Base-by-base conservation (phyloP, 1,139 yeast genomes). In the Candida albicans region DNA sequence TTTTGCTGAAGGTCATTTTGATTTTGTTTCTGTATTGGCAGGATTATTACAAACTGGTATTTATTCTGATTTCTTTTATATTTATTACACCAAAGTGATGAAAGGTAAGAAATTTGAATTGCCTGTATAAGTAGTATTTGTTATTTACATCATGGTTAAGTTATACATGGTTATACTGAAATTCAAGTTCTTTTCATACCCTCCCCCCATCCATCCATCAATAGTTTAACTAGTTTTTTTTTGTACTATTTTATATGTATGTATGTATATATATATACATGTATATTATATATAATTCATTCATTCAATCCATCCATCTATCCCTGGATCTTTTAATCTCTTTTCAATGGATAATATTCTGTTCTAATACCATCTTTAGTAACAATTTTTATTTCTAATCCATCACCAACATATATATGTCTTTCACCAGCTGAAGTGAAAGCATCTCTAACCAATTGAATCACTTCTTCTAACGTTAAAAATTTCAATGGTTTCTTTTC, bases 401-500 rank as follows among this genome's bases (percentile, higher is more conserved):
- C 95, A 70, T 93, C 99, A 71, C 99, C 99, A 42, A 93, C 98
- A 57, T 91, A 95, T 56, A 93, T 93, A 65, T 95, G 98, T 75
- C 99, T 87, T 70, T 93, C 99, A 24, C 98, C 91, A 28, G 97
- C 99, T 6, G 96, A 88, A 12, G 90, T 77, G 62, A 93, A 93
- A 7, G 99, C 96, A 68, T 93, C 99, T 62, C 83, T 84, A 33
- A 93, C 97, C 52, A 93, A 73, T 55, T 83, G 79, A 57, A 93
- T 70, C 22, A 90, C 97, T 67, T 91, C 96, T 2, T 89, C 96
- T 53, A 90, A 75, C 37, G 77, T 66, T 61, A 93, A 75, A 57
- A 78, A 87, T 56, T 82, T 75, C 52, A 84, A 62, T 36, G 76
- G 79, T 59, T 69, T 81, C 64, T 81, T 84, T 45, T 74, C 73